These are phyloP conservation scores for Geoglossum glabrum DNA, from an alignment of 495 filamentous ascomycete species.

Conservation along the genomic window DNA sequence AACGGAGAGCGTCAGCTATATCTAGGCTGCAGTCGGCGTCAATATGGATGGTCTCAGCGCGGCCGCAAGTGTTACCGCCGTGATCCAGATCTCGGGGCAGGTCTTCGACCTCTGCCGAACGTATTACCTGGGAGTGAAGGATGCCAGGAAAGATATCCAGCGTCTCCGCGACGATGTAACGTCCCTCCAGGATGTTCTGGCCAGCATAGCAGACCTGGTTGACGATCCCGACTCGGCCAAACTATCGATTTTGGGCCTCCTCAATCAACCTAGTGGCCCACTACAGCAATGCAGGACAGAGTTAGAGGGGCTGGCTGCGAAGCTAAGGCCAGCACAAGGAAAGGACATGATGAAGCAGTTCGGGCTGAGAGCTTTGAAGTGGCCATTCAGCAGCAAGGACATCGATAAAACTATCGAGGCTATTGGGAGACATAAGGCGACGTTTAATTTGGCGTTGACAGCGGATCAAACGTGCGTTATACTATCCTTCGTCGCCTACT, in stretches of 20 bases:
- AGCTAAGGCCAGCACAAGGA: background rate
- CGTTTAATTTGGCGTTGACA: background rate
- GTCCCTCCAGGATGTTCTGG: background rate
- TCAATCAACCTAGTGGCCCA: background rate
- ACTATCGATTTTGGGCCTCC: background rate
- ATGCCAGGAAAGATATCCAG: constrained; percentile 3
- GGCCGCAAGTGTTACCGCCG: background rate
- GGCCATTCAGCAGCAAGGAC: background rate
- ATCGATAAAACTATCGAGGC: constrained; percentile 1
- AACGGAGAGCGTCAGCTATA: background rate
- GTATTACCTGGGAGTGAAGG: background rate
- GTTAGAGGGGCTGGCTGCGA: background rate
- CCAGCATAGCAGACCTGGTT: background rate
- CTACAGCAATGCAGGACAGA: background rate
- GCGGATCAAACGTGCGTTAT: background rate
- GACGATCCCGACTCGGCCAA: background rate
- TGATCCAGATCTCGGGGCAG: background rate
- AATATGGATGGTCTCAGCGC: background rate
- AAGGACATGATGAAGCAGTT: constrained; percentile 4
- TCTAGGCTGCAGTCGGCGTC: background rate
- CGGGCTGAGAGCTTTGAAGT: background rate
- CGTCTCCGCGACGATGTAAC: constrained; percentile 1
- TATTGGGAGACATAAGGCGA: background rate
- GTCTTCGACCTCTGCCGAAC: constrained; percentile 1
- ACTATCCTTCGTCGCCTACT: background rate